phyloP scores from a whole-genome alignment of 2,329 filamentous ascomycete genomes.

The Daldinia eschscholtzii region DNA sequence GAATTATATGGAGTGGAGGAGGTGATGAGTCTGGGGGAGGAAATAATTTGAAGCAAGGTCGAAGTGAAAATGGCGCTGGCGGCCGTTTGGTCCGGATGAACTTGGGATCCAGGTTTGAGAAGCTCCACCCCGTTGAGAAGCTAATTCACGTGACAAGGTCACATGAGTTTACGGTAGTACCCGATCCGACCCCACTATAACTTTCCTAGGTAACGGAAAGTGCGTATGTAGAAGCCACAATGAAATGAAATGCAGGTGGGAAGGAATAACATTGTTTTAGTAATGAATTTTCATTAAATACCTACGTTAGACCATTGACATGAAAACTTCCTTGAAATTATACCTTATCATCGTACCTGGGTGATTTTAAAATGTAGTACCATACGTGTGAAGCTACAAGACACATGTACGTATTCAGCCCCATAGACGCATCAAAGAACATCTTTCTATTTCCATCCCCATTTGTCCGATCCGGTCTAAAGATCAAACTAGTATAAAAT shows the following conservation, averaged over 20 bases:
- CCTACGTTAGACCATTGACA: too few species aligned
- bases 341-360: too few species aligned
- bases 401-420: not conserved
- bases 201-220: not conserved
- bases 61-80: constrained; percentile 45
- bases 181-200: constrained; percentile 29
- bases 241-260: not conserved
- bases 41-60: constrained; percentile 47
- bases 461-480: constrained; percentile 26
- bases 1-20: constrained; percentile 70
- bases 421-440: not conserved
- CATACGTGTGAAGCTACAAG: not conserved
- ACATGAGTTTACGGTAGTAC: constrained; percentile 40
- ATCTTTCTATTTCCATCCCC: constrained; percentile 29
- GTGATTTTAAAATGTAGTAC: too few species aligned
- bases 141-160: constrained; percentile 36
- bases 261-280: not conserved
- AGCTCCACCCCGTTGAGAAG: constrained; percentile 30
- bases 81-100: constrained; percentile 39
- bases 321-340: too few species aligned
- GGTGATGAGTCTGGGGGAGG: constrained; percentile 57
- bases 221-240: too few species aligned
- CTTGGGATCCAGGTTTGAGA: constrained; percentile 18
- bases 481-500: constrained; percentile 30
- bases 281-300: not conserved